Percentiles rank a stretch among this genome's conserved stretches.
These are phyloP conservation scores for Kodamaea alishanica DNA, from an alignment of 1,139 yeast genomes.

Conservation along the genomic window DNA sequence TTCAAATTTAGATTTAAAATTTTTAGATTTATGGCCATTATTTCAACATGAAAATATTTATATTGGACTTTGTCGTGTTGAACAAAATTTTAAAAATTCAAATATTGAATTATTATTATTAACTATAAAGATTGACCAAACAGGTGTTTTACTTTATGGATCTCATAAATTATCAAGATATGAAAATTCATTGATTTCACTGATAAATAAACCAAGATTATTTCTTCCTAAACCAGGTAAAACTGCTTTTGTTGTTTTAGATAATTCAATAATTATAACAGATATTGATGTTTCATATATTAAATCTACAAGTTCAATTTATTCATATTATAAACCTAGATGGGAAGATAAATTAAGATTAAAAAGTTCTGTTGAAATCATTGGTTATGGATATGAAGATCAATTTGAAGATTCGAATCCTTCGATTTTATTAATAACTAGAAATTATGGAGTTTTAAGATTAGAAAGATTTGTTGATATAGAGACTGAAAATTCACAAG, in stretches of 20 bases:
- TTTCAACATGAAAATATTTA: conserved; percentile 35
- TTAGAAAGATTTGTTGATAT: conserved; percentile 45
- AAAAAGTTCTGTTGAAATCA: conserved; percentile 48
- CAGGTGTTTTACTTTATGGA: conserved; percentile 56
- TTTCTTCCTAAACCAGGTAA: conserved; percentile 58
- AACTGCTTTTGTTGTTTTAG: conserved; percentile 62
- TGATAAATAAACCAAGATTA: conserved; percentile 43
- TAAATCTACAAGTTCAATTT: conserved; percentile 20
- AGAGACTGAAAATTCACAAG: conserved; percentile 13
- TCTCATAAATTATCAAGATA: conserved; percentile 46
- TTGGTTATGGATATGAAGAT: conserved; percentile 60
- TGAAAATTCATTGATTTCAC: conserved; percentile 28
- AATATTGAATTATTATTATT: conserved; percentile 35
- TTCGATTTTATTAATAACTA: conserved; percentile 49
- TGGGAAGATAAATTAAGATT: conserved; percentile 79
- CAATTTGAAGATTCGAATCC: conserved; percentile 31
- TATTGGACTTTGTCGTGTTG: conserved; percentile 43
- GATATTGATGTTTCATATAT: conserved; percentile 51
- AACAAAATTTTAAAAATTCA: conserved; percentile 19
- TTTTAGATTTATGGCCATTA: conserved; percentile 55
- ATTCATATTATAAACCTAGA: conserved; percentile 49
- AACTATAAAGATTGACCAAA: conserved; percentile 52
- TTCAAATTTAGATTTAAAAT: conserved; percentile 27
- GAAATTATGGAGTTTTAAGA: conserved; percentile 59
- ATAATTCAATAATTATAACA: conserved; percentile 59